phyloP scores from a whole-genome alignment of 2,329 filamentous ascomycete genomes.

The Calonectria crousiana region DNA sequence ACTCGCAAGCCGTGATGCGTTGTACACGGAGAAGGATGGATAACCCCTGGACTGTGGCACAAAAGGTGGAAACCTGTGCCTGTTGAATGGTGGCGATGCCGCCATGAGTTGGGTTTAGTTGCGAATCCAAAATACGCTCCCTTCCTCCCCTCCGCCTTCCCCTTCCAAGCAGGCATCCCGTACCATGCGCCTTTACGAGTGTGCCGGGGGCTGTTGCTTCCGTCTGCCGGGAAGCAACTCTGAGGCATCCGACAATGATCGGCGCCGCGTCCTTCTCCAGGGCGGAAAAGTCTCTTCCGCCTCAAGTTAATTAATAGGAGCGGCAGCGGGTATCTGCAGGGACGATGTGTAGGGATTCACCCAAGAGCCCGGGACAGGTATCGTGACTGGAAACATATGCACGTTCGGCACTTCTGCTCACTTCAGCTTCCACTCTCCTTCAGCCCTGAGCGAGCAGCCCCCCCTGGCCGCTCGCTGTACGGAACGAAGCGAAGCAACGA shows the following conservation, averaged over 20 bases:
- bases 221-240: not conserved
- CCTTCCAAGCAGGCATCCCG: not conserved
- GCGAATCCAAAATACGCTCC: not conserved
- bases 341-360: not conserved
- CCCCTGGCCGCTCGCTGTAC: not conserved
- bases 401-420: not conserved
- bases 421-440: not conserved
- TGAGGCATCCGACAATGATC: not conserved
- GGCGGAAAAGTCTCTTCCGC: not conserved
- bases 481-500: conserved; percentile 1
- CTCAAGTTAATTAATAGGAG: not conserved
- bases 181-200: not conserved
- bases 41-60: not conserved
- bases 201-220: not conserved
- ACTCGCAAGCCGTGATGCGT: conserved; percentile 3
- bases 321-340: not conserved
- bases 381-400: conserved; percentile 6
- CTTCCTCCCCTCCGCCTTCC: no score
- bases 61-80: not conserved
- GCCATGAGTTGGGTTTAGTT: not conserved
- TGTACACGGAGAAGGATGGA: not conserved
- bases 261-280: not conserved
- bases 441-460: not conserved
- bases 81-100: not conserved
- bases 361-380: not conserved